Conservation (phyloP, 1,284 basidiomycete species). For the Tilletia horrida region DNA sequence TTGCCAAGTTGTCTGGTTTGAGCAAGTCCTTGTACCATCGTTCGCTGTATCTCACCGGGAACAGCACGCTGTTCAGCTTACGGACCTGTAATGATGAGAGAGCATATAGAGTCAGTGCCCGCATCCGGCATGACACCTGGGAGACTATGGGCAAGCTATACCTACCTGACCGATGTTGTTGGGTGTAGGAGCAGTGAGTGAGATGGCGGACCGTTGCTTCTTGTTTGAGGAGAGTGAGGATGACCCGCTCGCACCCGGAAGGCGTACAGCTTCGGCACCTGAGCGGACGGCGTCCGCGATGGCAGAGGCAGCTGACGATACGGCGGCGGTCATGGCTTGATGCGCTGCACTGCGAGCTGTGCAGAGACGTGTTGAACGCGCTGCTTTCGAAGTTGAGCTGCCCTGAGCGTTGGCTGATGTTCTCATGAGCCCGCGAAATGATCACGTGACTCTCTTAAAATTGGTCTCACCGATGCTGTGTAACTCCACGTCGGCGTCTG, state of each 20-base stretch:
- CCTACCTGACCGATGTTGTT: slow-evolving; percentile 52
- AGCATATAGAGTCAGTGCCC: too few relatives aligned
- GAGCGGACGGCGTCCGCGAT: slow-evolving; percentile 13
- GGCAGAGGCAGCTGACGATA: slow-evolving; percentile 10
- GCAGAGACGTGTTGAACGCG: neutral
- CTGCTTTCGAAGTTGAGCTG: too few relatives aligned
- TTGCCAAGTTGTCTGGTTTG: slow-evolving; percentile 32
- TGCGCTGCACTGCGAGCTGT: neutral
- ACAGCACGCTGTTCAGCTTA: slow-evolving; percentile 50
- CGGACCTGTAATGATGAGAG: slow-evolving; percentile 20
- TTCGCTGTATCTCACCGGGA: slow-evolving; percentile 50
- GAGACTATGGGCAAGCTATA: neutral
- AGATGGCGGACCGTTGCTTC: neutral
- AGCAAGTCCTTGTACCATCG: slow-evolving; percentile 50
- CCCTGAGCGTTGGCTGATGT: too few relatives aligned
- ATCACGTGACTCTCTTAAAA: too few relatives aligned
- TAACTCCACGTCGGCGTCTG: too few relatives aligned
- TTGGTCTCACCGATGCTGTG: too few relatives aligned
- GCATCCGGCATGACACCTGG: too few relatives aligned
- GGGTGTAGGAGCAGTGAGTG: slow-evolving; percentile 28
- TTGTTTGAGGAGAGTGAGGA: neutral
- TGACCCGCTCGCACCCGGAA: neutral
- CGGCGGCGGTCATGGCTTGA: neutral
- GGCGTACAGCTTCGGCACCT: neutral
- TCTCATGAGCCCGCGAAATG: too few relatives aligned